phyloP scores from a whole-genome alignment of 2,329 filamentous ascomycete species.

The Thielaviopsis musarum region DNA sequence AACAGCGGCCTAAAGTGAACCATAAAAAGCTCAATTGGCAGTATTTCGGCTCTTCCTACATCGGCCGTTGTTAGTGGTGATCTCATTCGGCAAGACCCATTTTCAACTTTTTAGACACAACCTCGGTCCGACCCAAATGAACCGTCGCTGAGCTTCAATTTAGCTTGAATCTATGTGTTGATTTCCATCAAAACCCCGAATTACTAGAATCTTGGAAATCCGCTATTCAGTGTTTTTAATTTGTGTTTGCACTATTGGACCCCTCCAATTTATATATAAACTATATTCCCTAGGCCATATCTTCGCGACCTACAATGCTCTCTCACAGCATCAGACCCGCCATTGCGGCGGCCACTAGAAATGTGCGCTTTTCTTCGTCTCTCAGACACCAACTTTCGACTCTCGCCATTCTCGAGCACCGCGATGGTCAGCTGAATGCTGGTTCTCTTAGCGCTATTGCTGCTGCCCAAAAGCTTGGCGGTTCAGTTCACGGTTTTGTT shows the following conservation, averaged over 20 bases:
- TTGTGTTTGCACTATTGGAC: not conserved
- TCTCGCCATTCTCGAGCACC: slow-evolving; percentile 81
- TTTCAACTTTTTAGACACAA: slow-evolving; percentile 2
- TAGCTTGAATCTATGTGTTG: not conserved
- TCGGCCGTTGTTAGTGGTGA: slow-evolving; percentile 6
- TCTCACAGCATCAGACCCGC: slow-evolving; percentile 9
- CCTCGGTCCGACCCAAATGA: slow-evolving; percentile 5
- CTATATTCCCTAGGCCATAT: not conserved
- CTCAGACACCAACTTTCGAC: slow-evolving; percentile 45
- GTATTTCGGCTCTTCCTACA: slow-evolving; percentile 4
- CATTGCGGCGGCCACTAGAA: slow-evolving; percentile 3
- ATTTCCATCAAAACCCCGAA: not conserved
- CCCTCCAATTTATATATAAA: not conserved
- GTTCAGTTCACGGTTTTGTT: slow-evolving; percentile 70
- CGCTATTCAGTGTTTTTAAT: not conserved
- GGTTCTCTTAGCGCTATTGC: slow-evolving; percentile 73
- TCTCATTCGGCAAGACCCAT: slow-evolving; percentile 1
- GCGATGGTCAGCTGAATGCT: slow-evolving; percentile 68
- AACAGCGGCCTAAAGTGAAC: slow-evolving; percentile 14
- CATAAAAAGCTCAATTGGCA: not conserved
- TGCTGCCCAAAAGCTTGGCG: slow-evolving; percentile 74
- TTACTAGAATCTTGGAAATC: not conserved
- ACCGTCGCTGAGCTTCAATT: not conserved
- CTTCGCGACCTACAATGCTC: slow-evolving; percentile 3
- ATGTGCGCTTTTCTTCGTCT: slow-evolving; percentile 3